These are phyloP conservation scores for Lachnellula willkommii DNA, from an alignment of 2,329 filamentous ascomycete species.

Conservation along the genomic window DNA sequence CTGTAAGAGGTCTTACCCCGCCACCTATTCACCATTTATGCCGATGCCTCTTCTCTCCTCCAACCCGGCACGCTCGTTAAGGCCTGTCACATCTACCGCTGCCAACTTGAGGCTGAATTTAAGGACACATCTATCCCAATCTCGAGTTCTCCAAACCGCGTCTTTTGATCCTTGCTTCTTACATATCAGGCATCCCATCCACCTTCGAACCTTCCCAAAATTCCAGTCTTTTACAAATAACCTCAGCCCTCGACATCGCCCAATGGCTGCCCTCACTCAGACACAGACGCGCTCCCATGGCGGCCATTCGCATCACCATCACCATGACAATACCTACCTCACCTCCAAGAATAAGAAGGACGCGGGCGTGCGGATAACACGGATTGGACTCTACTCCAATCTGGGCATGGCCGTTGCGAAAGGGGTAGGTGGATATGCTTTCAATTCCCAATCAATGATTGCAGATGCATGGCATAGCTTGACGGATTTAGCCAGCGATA, in stretches of 20 bases:
- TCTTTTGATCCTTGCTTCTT: constrained; percentile 19
- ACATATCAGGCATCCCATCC: constrained; percentile 13
- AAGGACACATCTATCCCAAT: constrained; percentile 30
- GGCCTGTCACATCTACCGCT: constrained; percentile 17
- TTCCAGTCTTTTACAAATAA: constrained; percentile 22
- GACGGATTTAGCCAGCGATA: constrained; percentile 89
- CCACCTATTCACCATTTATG: constrained; percentile 15
- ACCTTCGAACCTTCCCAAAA: constrained; percentile 20
- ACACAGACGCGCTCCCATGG: constrained; percentile 39
- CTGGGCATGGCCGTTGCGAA: constrained; percentile 92
- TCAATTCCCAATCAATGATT: constrained; percentile 89
- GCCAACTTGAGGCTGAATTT: constrained; percentile 24
- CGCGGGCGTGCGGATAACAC: constrained; percentile 87
- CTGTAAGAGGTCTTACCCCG: constrained; percentile 14
- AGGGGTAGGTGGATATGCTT: constrained; percentile 84
- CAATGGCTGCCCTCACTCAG: constrained; percentile 30
- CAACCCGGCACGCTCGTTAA: constrained; percentile 26
- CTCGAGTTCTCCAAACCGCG: constrained; percentile 27
- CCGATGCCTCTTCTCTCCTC: constrained; percentile 26
- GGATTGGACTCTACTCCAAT: constrained; percentile 83
- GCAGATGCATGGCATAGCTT: constrained; percentile 95
- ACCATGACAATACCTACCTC: constrained; percentile 81
- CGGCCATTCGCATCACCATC: constrained; percentile 60
- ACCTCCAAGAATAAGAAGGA: constrained; percentile 81
- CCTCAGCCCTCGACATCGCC: constrained; percentile 18